phyloP scores from a whole-genome alignment of 345 rosid genomes.

The Luvunga scandens region DNA sequence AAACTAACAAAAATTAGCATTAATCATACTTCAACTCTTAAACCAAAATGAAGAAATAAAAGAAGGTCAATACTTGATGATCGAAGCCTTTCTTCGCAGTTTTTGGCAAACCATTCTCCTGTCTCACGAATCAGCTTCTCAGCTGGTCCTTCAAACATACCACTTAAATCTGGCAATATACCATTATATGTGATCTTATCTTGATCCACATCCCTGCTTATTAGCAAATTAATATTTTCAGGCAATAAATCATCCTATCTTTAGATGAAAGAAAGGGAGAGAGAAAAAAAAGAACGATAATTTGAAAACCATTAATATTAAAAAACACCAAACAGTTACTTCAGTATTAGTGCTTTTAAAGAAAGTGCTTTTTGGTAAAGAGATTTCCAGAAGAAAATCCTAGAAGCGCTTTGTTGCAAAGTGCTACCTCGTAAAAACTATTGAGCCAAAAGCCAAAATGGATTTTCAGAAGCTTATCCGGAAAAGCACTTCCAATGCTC shows the following conservation, averaged over 20 bases:
- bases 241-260: neutral
- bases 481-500: too few species aligned
- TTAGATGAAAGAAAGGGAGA: neutral
- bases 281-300: too few species aligned
- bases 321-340: neutral
- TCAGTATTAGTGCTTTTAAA: neutral
- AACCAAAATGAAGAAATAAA: neutral
- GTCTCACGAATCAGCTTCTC: slow-evolving; percentile 73
- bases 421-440: neutral
- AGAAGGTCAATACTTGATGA: slow-evolving; percentile 44
- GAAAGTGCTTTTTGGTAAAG: neutral
- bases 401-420: neutral
- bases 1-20: neutral
- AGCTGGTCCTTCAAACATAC: slow-evolving; percentile 45
- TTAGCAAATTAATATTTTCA: neutral
- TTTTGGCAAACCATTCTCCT: slow-evolving; percentile 54
- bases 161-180: slow-evolving; percentile 39
- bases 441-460: neutral
- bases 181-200: slow-evolving; percentile 45
- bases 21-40: neutral
- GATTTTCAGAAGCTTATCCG: neutral
- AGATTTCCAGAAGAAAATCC: neutral
- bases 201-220: slow-evolving; percentile 41
- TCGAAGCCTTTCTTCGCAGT: slow-evolving; percentile 44
- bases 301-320: neutral